These are phyloP conservation scores for Diospyros kaki DNA, from an alignment of 148 eudicot species.

Conservation along the genomic window DNA sequence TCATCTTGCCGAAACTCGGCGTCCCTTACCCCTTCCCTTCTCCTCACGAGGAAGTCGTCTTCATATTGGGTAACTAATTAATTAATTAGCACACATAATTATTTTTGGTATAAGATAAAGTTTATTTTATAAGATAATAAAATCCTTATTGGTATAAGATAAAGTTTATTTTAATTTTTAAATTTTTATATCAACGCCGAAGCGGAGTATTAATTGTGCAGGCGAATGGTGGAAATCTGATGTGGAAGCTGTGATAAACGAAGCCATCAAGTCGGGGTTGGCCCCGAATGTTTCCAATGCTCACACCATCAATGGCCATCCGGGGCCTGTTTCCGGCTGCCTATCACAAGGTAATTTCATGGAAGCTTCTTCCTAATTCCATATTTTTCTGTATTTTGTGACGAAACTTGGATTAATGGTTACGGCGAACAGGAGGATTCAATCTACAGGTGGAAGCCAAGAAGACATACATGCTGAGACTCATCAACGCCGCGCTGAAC, in stretches of 20 bases:
- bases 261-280: slow-evolving; percentile 34
- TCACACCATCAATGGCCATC: slow-evolving; percentile 47
- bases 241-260: slow-evolving; percentile 41
- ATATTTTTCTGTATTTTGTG: neutral
- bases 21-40: slow-evolving; percentile 38
- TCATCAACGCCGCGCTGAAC: slow-evolving; percentile 52
- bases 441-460: slow-evolving; percentile 31
- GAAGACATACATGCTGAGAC: slow-evolving; percentile 41
- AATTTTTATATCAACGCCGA: neutral
- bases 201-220: too few species aligned
- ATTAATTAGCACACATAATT: too few species aligned
- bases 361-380: too few species aligned
- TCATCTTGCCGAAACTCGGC: slow-evolving; percentile 34
- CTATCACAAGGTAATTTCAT: slow-evolving; percentile 22
- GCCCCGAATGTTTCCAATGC: slow-evolving; percentile 54
- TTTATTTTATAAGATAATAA: too few species aligned
- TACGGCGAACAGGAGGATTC: slow-evolving; percentile 23
- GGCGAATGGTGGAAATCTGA: slow-evolving; percentile 38
- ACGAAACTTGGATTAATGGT: neutral
- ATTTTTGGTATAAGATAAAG: too few species aligned
- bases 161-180: neutral
- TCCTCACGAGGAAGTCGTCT: slow-evolving; percentile 28
- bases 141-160: too few species aligned
- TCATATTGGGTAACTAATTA: slow-evolving; percentile 24
- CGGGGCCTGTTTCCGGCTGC: slow-evolving; percentile 34